These are phyloP conservation scores for Nemania diffusa DNA, from an alignment of 2,329 filamentous ascomycete genomes.

Conservation along the genomic window DNA sequence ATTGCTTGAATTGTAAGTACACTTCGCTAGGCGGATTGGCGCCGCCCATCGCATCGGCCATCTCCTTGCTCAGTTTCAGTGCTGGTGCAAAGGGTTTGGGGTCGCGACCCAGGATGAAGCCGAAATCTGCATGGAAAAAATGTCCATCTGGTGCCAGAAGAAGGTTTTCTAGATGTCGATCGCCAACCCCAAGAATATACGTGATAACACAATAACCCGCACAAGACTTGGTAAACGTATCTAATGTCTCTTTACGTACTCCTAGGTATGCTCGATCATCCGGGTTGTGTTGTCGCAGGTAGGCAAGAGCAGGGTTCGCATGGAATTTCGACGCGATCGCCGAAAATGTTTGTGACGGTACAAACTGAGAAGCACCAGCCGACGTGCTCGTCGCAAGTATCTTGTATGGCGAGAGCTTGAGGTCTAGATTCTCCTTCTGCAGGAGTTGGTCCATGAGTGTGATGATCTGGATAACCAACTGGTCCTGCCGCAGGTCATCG, in stretches of 20 bases:
- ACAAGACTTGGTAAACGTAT: slow-evolving; percentile 95
- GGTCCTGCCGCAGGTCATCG: slow-evolving; percentile 95
- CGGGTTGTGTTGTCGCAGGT: slow-evolving; percentile 88
- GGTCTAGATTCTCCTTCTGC: slow-evolving; percentile 93
- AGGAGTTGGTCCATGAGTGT: slow-evolving; percentile 96
- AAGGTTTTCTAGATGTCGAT: slow-evolving; percentile 94
- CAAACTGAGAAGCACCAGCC: slow-evolving; percentile 92
- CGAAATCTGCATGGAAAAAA: slow-evolving; percentile 99
- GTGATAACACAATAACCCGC: slow-evolving; percentile 99
- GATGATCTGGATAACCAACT: slow-evolving; percentile 96
- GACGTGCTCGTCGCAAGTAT: slow-evolving; percentile 92
- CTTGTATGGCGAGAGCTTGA: slow-evolving; percentile 95
- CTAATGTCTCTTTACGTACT: slow-evolving; percentile 90
- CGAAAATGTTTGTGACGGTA: slow-evolving; percentile 86
- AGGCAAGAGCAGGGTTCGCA: slow-evolving; percentile 77
- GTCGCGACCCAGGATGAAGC: slow-evolving; percentile 95
- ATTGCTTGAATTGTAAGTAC: slow-evolving; percentile 91
- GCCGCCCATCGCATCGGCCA: slow-evolving; percentile 99
- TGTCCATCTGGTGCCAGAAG: slow-evolving; percentile 88
- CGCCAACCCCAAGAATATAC: slow-evolving; percentile 94
- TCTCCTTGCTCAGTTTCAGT: slow-evolving; percentile 97
- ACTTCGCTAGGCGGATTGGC: slow-evolving; percentile 73
- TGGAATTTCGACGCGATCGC: slow-evolving; percentile 86
- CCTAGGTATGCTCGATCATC: slow-evolving; percentile 84
- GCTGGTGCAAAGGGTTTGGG: slow-evolving; percentile 96